A percentile compares a stretch with the other conserved stretches of the same genome.
Evolutionary conservation across 1,139 yeast genomes (phyloP).

Genomic region (Hemisphaericaspora lyxosophila): DNA sequence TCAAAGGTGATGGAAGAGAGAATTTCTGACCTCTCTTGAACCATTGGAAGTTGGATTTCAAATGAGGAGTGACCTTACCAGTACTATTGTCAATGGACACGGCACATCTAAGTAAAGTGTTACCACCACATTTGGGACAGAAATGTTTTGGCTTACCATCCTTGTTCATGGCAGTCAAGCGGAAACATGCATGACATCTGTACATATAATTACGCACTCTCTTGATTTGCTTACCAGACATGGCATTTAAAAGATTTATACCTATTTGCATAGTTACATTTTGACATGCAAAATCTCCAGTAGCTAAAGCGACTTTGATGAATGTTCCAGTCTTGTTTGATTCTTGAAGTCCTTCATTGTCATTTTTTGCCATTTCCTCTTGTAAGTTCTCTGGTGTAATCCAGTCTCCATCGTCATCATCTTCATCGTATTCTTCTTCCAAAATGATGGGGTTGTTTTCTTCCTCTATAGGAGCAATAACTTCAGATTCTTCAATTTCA

Average conservation of each 20-base stretch:
- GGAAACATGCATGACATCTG: constrained; percentile 96
- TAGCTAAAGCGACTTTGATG: constrained; percentile 77
- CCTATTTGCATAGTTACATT: constrained; percentile 93
- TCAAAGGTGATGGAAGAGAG: constrained; percentile 70
- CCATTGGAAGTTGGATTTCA: constrained; percentile 93
- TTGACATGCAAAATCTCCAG: constrained; percentile 98
- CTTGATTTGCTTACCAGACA: constrained; percentile 81
- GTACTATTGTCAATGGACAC: constrained; percentile 78
- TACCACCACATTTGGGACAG: constrained; percentile 96
- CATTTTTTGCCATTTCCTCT: constrained; percentile 67
- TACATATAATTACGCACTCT: constrained; percentile 89
- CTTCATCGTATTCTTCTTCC: constrained; percentile 51
- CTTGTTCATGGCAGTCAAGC: constrained; percentile 72
- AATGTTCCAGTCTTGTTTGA: constrained; percentile 25
- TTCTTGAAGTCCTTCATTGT: constrained; percentile 44
- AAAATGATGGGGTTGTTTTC: neutral
- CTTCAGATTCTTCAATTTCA: constrained; percentile 11
- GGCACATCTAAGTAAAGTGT: constrained; percentile 85
- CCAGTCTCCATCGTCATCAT: constrained; percentile 91
- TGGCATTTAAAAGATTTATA: constrained; percentile 76
- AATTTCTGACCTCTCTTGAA: constrained; percentile 81
- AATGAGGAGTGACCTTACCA: constrained; percentile 85
- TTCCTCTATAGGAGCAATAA: constrained; percentile 7
- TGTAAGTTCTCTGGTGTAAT: constrained; percentile 83
- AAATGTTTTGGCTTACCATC: constrained; percentile 79